These are phyloP conservation scores for Dendryphion nanum DNA, from an alignment of 2,329 filamentous ascomycete genomes.

Conservation along the genomic window DNA sequence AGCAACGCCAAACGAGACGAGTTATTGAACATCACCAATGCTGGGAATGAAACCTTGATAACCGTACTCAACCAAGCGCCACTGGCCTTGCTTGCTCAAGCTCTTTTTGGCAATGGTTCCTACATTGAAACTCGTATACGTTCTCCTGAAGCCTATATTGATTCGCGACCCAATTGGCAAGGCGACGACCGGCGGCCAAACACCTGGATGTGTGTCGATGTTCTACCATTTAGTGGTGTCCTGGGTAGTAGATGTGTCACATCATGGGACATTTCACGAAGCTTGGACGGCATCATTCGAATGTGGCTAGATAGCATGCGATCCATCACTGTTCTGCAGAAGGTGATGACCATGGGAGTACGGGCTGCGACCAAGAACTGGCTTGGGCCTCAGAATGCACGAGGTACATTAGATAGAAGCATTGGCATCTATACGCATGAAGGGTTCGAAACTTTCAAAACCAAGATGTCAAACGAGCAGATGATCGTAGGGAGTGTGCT, in stretches of 20 bases:
- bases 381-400: conserved; percentile 1
- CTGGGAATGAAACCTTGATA: conserved; percentile 2
- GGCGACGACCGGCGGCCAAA: not conserved
- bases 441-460: conserved; percentile 4
- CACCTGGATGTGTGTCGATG: conserved; percentile 1
- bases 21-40: conserved; percentile 1
- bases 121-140: conserved; percentile 3
- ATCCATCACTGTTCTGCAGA: not conserved
- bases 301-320: not conserved
- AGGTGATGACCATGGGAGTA: not conserved
- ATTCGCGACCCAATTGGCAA: not conserved
- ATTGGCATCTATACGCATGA: conserved; percentile 2
- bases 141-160: conserved; percentile 1
- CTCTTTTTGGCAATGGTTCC: conserved; percentile 10
- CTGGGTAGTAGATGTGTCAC: not conserved
- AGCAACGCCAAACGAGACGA: not conserved
- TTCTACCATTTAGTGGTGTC: not conserved
- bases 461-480: conserved; percentile 3
- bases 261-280: not conserved
- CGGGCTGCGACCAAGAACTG: conserved; percentile 7
- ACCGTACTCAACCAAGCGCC: conserved; percentile 3
- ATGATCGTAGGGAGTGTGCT: conserved; percentile 8
- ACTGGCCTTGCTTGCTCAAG: conserved; percentile 6
- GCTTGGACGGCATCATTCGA: not conserved
- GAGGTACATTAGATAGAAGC: not conserved